Percentiles rank a stretch among this genome's conserved stretches.
Evolutionary conservation across 2,329 filamentous ascomycete genomes (phyloP).

Genomic region (Colletotrichum lindemuthianum): DNA sequence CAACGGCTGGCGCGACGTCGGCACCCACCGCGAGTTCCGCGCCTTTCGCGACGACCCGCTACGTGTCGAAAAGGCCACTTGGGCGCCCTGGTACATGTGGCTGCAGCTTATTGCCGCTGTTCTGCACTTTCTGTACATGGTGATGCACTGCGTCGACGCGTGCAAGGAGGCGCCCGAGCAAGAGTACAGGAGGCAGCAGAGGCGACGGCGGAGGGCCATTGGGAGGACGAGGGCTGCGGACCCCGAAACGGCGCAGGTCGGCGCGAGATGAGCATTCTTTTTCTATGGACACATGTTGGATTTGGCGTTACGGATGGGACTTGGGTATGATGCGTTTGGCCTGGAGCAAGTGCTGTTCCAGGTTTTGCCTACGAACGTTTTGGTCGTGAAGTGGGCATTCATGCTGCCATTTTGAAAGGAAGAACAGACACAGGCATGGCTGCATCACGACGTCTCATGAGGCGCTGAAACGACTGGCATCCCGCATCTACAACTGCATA

Average conservation of each 20-base stretch:
- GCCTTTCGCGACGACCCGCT: constrained; percentile 33
- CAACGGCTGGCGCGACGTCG: constrained; percentile 35
- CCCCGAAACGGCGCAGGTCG: constrained; percentile 17
- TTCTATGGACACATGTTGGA: not conserved
- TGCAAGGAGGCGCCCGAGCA: constrained; percentile 25
- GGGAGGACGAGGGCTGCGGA: not conserved
- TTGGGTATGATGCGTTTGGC: constrained; percentile 4
- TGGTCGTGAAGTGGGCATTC: too few species aligned
- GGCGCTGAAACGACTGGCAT: too few species aligned
- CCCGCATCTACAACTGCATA: too few species aligned
- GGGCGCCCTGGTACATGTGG: constrained; percentile 39
- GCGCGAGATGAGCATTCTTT: not conserved
- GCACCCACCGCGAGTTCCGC: constrained; percentile 25
- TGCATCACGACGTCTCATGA: too few species aligned
- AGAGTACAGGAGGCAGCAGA: constrained; percentile 9
- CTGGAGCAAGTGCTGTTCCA: constrained; percentile 34
- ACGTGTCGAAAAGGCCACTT: constrained; percentile 35
- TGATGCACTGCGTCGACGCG: constrained; percentile 37
- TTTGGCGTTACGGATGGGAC: constrained; percentile 12
- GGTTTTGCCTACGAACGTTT: constrained; percentile 2
- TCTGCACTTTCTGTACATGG: constrained; percentile 37
- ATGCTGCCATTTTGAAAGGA: too few species aligned
- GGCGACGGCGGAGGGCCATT: constrained; percentile 18
- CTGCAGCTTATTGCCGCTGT: constrained; percentile 38
- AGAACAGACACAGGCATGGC: too few species aligned